phyloP scores from a whole-genome alignment of 805 yeast genomes.

The Starmerella potacharoeniae region DNA sequence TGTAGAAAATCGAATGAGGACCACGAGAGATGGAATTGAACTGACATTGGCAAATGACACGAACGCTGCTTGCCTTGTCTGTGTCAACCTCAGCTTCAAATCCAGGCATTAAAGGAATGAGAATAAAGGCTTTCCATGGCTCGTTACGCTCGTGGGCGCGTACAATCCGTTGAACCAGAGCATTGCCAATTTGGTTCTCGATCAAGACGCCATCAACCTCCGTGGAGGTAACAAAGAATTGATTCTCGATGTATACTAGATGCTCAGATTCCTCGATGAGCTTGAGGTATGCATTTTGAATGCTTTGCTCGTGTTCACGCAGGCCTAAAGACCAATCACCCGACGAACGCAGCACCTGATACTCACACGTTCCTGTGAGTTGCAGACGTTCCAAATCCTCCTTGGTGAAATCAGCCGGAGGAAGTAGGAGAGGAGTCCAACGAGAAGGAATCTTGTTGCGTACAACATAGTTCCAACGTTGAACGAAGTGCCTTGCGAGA shows the following conservation, averaged over 20 bases:
- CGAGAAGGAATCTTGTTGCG: constrained; percentile 93
- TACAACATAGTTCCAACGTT: constrained; percentile 89
- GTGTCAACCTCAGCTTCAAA: constrained; percentile 87
- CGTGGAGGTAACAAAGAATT: constrained; percentile 86
- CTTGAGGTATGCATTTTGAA: constrained; percentile 84
- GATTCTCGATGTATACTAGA: constrained; percentile 89
- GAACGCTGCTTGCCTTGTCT: constrained; percentile 87
- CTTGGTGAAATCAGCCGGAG: constrained; percentile 76
- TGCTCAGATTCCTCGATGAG: constrained; percentile 86
- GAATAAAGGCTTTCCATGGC: constrained; percentile 79
- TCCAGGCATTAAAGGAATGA: constrained; percentile 96
- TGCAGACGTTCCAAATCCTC: constrained; percentile 52
- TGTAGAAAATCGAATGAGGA: constrained; percentile 71
- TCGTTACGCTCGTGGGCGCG: constrained; percentile 70
- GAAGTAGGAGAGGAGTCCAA: constrained; percentile 80
- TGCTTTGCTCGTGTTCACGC: constrained; percentile 72
- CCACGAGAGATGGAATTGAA: constrained; percentile 90
- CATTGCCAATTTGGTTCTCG: constrained; percentile 87
- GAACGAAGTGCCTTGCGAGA: constrained; percentile 85
- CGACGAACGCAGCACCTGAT: constrained; percentile 79
- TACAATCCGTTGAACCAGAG: constrained; percentile 89
- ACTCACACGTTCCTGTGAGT: constrained; percentile 77
- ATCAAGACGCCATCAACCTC: constrained; percentile 64
- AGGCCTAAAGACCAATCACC: constrained; percentile 91
- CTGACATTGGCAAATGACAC: constrained; percentile 94